These are phyloP conservation scores for Jasminum sambac DNA, from an alignment of 257 asterid genomes.

Conservation along the genomic window DNA sequence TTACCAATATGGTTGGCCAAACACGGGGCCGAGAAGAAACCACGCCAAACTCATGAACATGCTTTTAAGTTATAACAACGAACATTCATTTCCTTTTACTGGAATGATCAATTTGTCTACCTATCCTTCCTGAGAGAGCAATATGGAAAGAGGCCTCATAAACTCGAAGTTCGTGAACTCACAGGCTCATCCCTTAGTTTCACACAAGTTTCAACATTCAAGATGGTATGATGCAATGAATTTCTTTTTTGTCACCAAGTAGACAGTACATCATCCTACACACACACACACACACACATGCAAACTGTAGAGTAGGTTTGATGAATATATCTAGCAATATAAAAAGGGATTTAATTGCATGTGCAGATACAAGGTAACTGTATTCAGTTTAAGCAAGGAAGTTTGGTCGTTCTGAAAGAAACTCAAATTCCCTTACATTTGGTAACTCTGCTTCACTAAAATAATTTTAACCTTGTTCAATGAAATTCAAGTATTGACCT, in stretches of 20 bases:
- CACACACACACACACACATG: no score
- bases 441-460: background rate
- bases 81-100: background rate
- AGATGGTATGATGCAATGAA: background rate
- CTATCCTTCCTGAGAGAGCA: background rate
- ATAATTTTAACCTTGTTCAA: slow-evolving; percentile 3
- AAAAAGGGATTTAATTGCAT: background rate
- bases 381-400: background rate
- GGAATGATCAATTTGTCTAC: background rate
- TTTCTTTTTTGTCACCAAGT: background rate
- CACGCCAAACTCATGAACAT: background rate
- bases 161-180: slow-evolving; percentile 7
- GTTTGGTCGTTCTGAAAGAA: slow-evolving; percentile 6
- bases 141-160: background rate
- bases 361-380: background rate
- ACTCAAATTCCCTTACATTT: background rate
- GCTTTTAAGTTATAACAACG: background rate
- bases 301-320: no score
- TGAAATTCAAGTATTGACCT: background rate
- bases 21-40: background rate
- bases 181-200: background rate
- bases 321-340: no score
- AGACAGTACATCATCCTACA: background rate
- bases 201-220: background rate
- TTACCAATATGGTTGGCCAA: no score